phyloP scores from a whole-genome alignment of 345 rosid genomes.

The Eucalyptus sp. region DNA sequence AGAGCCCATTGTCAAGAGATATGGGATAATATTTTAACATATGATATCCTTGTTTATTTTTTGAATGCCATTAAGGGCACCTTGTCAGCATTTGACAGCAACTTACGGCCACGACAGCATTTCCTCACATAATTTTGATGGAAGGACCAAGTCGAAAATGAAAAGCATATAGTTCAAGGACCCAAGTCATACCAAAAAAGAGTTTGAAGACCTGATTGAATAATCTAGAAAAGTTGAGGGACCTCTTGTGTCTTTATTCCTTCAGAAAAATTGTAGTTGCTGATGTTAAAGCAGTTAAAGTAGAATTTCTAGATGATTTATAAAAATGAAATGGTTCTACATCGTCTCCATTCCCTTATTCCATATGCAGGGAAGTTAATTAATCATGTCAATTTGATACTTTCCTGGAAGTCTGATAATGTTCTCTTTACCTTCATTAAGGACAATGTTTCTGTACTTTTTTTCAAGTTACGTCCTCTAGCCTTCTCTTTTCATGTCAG shows the following conservation, averaged over 20 bases:
- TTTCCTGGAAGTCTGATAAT: neutral
- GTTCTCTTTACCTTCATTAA: neutral
- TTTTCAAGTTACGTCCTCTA: neutral
- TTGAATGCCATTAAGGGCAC: neutral
- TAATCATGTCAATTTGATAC: neutral
- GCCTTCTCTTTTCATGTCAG: neutral
- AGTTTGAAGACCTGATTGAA: neutral
- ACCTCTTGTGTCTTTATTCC: neutral
- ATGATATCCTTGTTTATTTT: neutral
- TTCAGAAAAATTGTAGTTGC: neutral
- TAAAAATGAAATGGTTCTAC: neutral
- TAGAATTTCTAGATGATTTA: neutral
- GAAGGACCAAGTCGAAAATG: neutral
- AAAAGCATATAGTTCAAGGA: neutral
- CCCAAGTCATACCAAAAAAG: neutral
- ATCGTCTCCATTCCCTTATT: neutral
- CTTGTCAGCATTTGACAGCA: neutral
- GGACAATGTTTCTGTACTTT: neutral
- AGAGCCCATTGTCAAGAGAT: no score
- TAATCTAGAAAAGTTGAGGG: neutral
- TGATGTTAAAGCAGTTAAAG: neutral
- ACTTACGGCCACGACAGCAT: neutral
- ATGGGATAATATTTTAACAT: no score
- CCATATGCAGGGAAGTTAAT: neutral
- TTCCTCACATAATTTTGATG: neutral